phyloP scores from a whole-genome alignment of 2,329 filamentous ascomycete species.

The Bipolaris victoriae region DNA sequence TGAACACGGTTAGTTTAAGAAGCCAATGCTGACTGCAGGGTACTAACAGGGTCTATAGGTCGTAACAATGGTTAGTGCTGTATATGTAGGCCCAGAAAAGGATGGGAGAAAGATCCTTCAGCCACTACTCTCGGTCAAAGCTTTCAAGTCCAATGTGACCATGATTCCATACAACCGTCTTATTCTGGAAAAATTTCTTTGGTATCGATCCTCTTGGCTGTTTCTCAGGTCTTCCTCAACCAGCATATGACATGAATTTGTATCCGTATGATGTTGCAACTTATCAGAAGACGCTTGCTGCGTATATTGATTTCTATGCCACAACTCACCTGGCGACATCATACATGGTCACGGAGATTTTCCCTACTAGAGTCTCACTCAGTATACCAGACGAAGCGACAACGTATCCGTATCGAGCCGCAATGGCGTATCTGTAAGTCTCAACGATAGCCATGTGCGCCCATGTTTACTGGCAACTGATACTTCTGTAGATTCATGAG shows the following conservation, averaged over 20 bases:
- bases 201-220: slow-evolving; percentile 1
- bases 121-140: not conserved
- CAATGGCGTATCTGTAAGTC: slow-evolving; percentile 1
- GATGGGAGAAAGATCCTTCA: not conserved
- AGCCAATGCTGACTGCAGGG: too few species aligned
- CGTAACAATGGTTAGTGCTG: slow-evolving; percentile 1
- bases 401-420: not conserved
- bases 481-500: slow-evolving; percentile 1
- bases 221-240: not conserved
- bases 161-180: slow-evolving; percentile 6
- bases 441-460: too few species aligned
- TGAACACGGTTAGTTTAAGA: not conserved
- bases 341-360: not conserved
- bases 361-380: not conserved
- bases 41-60: not conserved
- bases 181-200: not conserved
- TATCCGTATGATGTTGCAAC: not conserved
- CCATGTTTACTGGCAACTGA: not conserved
- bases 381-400: not conserved
- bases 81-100: not conserved
- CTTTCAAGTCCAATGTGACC: not conserved
- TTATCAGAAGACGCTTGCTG: not conserved
- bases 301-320: not conserved
- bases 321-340: not conserved
- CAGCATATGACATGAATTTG: not conserved